phyloP scores from a whole-genome alignment of 2,329 filamentous ascomycete species.

The Phaeophleospora eucalypticola region DNA sequence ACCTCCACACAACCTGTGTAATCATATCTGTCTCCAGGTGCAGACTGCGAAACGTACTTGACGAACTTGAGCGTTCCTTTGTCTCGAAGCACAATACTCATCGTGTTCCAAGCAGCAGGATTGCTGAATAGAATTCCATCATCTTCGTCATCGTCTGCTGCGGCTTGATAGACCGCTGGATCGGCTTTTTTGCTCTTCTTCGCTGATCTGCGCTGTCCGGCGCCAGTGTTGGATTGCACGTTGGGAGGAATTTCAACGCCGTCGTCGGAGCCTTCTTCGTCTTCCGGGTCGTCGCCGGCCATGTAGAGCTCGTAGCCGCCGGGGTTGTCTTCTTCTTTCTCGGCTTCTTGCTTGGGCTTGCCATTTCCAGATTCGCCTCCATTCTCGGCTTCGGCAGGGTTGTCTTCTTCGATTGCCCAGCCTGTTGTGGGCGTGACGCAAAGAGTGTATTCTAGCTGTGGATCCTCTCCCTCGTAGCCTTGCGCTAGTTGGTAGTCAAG shows the following conservation, averaged over 20 bases:
- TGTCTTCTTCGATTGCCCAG: conserved; percentile 71
- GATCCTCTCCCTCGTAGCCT: conserved; percentile 66
- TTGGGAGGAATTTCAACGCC: conserved; percentile 35
- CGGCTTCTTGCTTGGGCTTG: conserved; percentile 28
- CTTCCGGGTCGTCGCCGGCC: conserved; percentile 70
- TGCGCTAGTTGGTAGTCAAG: conserved; percentile 91
- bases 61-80: conserved; percentile 85
- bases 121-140: conserved; percentile 67
- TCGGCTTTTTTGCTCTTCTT: conserved; percentile 48
- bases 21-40: conserved; percentile 90
- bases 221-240: conserved; percentile 40
- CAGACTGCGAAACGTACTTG: conserved; percentile 84
- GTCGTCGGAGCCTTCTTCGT: conserved; percentile 47
- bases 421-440: conserved; percentile 79
- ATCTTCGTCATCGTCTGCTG: conserved; percentile 61
- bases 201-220: conserved; percentile 41
- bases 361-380: conserved; percentile 26
- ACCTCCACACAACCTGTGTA: conserved; percentile 76
- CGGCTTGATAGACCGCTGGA: conserved; percentile 81
- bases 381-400: conserved; percentile 39
- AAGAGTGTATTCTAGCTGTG: conserved; percentile 81
- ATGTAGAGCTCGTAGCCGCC: conserved; percentile 89
- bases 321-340: conserved; percentile 53
- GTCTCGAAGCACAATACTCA: conserved; percentile 86
- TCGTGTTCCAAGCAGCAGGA: conserved; percentile 76